These are phyloP conservation scores for Ascochyta koolunga DNA, from an alignment of 2,329 filamentous ascomycete genomes.

Conservation along the genomic window DNA sequence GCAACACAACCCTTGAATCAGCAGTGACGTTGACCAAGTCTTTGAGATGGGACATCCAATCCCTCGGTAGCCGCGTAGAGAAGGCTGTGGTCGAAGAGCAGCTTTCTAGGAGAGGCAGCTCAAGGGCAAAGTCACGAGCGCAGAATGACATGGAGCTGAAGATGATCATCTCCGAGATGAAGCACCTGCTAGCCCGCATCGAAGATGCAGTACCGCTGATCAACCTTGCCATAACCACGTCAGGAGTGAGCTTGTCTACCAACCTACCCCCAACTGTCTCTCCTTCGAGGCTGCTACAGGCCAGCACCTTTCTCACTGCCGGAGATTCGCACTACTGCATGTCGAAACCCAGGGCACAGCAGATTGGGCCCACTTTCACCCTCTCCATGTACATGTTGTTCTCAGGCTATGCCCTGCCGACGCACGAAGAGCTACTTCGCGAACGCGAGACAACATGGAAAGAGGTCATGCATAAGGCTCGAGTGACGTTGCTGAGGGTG, in stretches of 20 bases:
- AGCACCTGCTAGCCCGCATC: conserved; percentile 74
- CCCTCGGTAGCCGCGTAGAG: conserved; percentile 76
- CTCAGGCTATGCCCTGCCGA: conserved; percentile 70
- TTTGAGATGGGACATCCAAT: conserved; percentile 81
- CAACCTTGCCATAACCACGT: conserved; percentile 92
- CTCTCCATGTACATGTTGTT: conserved; percentile 97
- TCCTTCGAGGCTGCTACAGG: conserved; percentile 87
- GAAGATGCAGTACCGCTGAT: conserved; percentile 91
- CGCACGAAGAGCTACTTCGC: conserved; percentile 63
- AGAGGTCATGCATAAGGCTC: conserved; percentile 92
- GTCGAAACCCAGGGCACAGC: conserved; percentile 67
- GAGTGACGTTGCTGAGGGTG: conserved; percentile 77
- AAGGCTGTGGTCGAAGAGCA: conserved; percentile 71
- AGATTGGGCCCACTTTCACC: conserved; percentile 86
- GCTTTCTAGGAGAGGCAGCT: conserved; percentile 51
- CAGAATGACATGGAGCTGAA: conserved; percentile 69
- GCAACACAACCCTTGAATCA: conserved; percentile 82
- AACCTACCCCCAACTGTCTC: conserved; percentile 82
- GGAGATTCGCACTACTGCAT: conserved; percentile 83
- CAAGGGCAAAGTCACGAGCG: conserved; percentile 57
- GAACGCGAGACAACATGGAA: conserved; percentile 83
- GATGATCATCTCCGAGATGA: conserved; percentile 76
- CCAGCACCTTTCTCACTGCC: conserved; percentile 86
- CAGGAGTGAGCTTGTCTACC: conserved; percentile 83
- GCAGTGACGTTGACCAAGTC: conserved; percentile 83